These are phyloP conservation scores for Pestalotiopsis sp. DNA, from an alignment of 2,329 filamentous ascomycete species.

Conservation along the genomic window DNA sequence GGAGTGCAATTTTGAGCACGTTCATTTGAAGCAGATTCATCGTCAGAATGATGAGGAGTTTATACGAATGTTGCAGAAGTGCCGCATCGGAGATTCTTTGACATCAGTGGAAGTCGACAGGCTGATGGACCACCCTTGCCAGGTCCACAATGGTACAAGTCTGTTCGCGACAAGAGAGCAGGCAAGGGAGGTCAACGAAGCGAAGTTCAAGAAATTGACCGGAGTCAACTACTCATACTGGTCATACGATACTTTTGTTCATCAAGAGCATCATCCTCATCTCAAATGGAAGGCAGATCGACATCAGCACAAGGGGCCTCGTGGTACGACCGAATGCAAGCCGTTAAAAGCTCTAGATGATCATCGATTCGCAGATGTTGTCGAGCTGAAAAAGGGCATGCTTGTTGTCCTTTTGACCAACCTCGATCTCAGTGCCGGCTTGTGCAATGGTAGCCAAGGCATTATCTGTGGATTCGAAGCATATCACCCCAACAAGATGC, in stretches of 20 bases:
- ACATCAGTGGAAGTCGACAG: conserved; percentile 36
- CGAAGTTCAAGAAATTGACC: conserved; percentile 33
- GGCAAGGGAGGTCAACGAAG: conserved; percentile 36
- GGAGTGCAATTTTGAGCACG: conserved; percentile 52
- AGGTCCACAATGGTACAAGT: conserved; percentile 43
- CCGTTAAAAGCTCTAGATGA: conserved; percentile 39
- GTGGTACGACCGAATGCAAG: conserved; percentile 18
- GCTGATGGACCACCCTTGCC: conserved; percentile 46
- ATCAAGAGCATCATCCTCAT: conserved; percentile 29
- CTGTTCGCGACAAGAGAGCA: conserved; percentile 44
- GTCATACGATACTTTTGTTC: conserved; percentile 42
- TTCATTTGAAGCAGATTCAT: conserved; percentile 57
- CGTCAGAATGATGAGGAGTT: conserved; percentile 57
- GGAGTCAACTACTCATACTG: conserved; percentile 29
- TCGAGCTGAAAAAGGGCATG: conserved; percentile 52
- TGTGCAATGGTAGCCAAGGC: conserved; percentile 52
- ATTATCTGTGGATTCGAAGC: conserved; percentile 45
- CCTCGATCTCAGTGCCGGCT: conserved; percentile 38
- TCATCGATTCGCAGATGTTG: conserved; percentile 44
- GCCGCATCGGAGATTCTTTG: conserved; percentile 27
- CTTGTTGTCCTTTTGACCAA: conserved; percentile 55
- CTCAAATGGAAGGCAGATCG: conserved; percentile 25
- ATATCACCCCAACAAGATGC: conserved; percentile 28
- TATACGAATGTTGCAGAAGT: conserved; percentile 55
- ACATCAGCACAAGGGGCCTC: conserved; percentile 14